phyloP scores from a whole-genome alignment of 2,329 filamentous ascomycete genomes.

The Epichloe sp. region DNA sequence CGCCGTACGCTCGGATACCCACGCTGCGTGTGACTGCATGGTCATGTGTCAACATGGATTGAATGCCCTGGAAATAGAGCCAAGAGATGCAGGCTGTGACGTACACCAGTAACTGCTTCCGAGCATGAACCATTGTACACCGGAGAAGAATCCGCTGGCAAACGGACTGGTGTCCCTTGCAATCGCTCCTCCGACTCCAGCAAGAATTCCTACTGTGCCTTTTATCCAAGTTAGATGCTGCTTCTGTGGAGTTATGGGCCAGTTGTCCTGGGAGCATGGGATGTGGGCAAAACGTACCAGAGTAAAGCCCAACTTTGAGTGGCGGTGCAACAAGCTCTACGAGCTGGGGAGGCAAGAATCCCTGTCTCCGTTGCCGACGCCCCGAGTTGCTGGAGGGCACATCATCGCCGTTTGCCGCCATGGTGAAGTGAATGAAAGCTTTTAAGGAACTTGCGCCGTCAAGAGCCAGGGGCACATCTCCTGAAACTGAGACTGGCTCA shows the following conservation, averaged over 20 bases:
- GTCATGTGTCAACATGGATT: not conserved
- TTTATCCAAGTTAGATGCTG: conserved; percentile 6
- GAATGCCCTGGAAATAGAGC: not conserved
- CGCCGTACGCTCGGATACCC: conserved; percentile 34
- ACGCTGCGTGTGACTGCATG: conserved; percentile 33
- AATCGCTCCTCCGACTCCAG: conserved; percentile 59
- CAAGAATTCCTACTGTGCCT: conserved; percentile 49
- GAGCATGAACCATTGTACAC: conserved; percentile 69
- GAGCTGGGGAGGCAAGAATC: conserved; percentile 29
- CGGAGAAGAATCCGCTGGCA: conserved; percentile 58
- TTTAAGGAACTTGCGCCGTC: not conserved
- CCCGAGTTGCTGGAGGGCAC: conserved; percentile 10
- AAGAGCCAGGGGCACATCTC: not conserved
- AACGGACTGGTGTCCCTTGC: conserved; percentile 52
- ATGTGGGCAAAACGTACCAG: conserved; percentile 29
- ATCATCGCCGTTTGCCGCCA: conserved; percentile 7
- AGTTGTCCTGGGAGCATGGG: too few species aligned
- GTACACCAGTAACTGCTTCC: conserved; percentile 66
- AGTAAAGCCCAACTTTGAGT: conserved; percentile 44
- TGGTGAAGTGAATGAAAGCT: not conserved
- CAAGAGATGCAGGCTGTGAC: conserved; percentile 12
- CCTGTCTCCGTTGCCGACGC: conserved; percentile 16
- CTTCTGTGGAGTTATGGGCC: not conserved
- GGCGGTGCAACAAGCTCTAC: conserved; percentile 35
- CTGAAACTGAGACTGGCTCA: not conserved